Evolutionary conservation across 805 yeast species (phyloP), one percentile per base, ranked within the genome.

Genomic region (Dipodascus geniculatus): DNA sequence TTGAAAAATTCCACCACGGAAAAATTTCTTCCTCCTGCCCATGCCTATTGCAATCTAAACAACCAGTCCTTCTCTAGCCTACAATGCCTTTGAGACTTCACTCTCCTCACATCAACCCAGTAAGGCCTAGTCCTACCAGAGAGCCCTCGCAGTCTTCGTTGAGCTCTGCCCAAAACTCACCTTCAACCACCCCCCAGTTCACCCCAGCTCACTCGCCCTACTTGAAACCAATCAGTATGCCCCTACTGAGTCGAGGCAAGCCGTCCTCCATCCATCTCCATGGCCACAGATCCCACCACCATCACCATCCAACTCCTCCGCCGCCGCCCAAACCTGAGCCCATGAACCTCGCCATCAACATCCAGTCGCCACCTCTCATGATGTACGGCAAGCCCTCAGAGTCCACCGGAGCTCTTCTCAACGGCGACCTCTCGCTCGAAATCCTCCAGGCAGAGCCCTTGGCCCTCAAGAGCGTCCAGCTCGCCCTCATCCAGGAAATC

Each of bases 291-390:
- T 6, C 6, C 11, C 33, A 28, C 33, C 33, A 28, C 11, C 17
- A 28, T 28, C 8, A 28, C 8, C 35, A 28, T 8, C 11, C 35
- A 14, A 28, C 14, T 14, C 11, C 14, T 14, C 35, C 8, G 35
- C 35, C 17, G 11, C 44, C 44, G 4, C 44, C 17, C 4, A 38
- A 17, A 38, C 44, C 17, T 14, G 20, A 4, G 4, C 49, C 49
- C 4, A 16, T 47, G 28, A 47, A 47, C 4, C 49, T 47, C 19
- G n/a, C 24, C 4, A 3, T 90, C 33, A 74, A 75, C 38, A 72
- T 93, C 22, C 99, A 93, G 65, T 83, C 95, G 1, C 98, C 98
- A 1, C 99, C 99, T 0, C 75, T 90, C 38, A 79, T 87, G 49
- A 70, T 93, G 53, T 91, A 86, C 63, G 99, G 99, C 0, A 68